Conservation (phyloP, 345 rosid genomes). For the Geranium brycei region DNA sequence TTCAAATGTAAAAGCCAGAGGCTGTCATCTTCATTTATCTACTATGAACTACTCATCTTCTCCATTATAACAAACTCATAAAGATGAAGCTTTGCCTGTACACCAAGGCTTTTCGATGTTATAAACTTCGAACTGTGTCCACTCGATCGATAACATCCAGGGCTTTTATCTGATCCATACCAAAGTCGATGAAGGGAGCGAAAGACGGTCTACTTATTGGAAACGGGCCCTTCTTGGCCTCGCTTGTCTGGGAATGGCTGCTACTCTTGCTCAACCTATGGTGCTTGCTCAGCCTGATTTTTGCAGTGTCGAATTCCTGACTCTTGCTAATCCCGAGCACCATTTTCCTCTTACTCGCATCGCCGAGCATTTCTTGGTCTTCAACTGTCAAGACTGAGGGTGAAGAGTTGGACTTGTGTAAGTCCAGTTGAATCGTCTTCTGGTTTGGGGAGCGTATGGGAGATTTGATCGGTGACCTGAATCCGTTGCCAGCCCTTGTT, state of each 20-base stretch:
- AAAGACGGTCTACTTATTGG: slow-evolving; percentile 57
- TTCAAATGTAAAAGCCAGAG: too few species aligned
- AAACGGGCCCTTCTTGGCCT: slow-evolving; percentile 47
- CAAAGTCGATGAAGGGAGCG: slow-evolving; percentile 60
- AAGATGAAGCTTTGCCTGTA: background rate
- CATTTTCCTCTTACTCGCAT: slow-evolving; percentile 69
- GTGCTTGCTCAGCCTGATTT: slow-evolving; percentile 46
- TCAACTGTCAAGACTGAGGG: slow-evolving; percentile 50
- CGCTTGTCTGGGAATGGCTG: slow-evolving; percentile 65
- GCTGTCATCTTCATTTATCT: too few species aligned
- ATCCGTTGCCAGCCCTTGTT: slow-evolving; percentile 54
- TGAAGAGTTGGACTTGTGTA: slow-evolving; percentile 27
- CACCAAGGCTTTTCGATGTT: too few species aligned
- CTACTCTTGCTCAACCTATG: slow-evolving; percentile 88
- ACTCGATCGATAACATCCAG: slow-evolving; percentile 86
- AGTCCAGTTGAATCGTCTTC: slow-evolving; percentile 32
- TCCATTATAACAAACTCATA: too few species aligned
- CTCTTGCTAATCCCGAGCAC: slow-evolving; percentile 92
- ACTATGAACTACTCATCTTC: too few species aligned
- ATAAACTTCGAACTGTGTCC: slow-evolving; percentile 39
- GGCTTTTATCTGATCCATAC: slow-evolving; percentile 67
- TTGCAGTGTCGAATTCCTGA: slow-evolving; percentile 75
- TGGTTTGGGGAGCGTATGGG: slow-evolving; percentile 74
- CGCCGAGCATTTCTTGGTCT: slow-evolving; percentile 92
- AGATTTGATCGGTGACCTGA: slow-evolving; percentile 75